A percentile compares a stretch with the other conserved stretches of the same genome.
phyloP scores from a whole-genome alignment of 139 green algal species.

The Chlorella sp. region DNA sequence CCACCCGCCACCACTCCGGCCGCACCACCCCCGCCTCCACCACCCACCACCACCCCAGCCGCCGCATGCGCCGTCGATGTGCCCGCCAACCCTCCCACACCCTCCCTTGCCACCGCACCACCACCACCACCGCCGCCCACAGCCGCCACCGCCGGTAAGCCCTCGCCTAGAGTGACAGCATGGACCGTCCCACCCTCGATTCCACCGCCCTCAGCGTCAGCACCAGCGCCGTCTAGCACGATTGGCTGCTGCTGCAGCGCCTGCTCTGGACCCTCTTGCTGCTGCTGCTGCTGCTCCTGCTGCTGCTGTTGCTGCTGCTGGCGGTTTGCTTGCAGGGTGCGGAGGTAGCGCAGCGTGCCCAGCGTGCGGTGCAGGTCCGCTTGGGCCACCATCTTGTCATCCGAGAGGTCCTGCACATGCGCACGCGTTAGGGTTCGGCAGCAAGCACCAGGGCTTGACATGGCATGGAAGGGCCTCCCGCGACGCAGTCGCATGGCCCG shows the following conservation, averaged over 20 bases:
- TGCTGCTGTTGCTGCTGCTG: constrained; percentile 7
- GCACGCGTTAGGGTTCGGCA: no score
- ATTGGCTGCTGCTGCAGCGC: background rate
- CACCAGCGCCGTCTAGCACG: no score
- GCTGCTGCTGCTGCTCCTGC: background rate
- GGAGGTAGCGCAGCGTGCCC: constrained; percentile 77
- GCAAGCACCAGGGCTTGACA: no score
- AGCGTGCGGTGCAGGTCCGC: constrained; percentile 48
- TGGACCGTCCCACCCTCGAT: background rate
- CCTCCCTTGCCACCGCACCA: background rate
- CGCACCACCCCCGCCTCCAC: background rate
- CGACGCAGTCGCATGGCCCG: no score
- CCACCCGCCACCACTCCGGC: background rate
- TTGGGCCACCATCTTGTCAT: constrained; percentile 50
- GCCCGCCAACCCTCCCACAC: no score
- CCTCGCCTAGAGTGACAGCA: background rate
- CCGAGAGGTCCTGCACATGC: constrained; percentile 47
- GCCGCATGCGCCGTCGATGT: no score
- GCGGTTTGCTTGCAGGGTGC: constrained; percentile 22
- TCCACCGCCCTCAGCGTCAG: background rate
- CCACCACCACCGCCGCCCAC: background rate
- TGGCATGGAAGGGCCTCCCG: no score
- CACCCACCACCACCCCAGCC: background rate
- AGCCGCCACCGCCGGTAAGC: background rate
- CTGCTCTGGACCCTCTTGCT: background rate